These are phyloP conservation scores for Tanacetum coccineum DNA, from an alignment of 129 eudicot species.

Conservation along the genomic window DNA sequence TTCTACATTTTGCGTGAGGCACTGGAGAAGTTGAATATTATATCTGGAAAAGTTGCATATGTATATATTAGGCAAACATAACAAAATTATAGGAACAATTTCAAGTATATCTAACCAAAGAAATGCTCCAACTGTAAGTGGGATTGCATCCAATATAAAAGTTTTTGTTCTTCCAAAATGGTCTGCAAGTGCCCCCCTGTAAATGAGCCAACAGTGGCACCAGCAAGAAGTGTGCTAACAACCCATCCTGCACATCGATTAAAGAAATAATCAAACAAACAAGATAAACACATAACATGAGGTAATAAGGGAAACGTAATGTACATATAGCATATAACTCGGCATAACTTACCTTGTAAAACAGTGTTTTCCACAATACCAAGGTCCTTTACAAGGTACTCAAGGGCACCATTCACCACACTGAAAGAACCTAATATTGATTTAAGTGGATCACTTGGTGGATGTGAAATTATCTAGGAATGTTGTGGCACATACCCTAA, in stretches of 20 bases:
- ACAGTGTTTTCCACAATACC: conserved; percentile 77
- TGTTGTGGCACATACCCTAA: conserved; percentile 52
- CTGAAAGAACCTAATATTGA: conserved; percentile 37
- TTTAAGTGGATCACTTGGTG: not conserved
- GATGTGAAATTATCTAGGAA: not conserved
- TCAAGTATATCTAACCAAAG: no score
- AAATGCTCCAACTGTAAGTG: no score
- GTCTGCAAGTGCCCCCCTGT: conserved; percentile 97
- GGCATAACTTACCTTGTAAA: conserved; percentile 58
- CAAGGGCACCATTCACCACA: conserved; percentile 95
- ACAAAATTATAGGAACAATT: no score
- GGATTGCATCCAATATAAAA: no score
- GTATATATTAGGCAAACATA: no score
- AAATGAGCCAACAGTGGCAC: conserved; percentile 93
- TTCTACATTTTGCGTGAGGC: no score
- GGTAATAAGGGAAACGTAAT: not conserved
- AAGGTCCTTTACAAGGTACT: conserved; percentile 84
- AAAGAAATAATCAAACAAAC: not conserved
- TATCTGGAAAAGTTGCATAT: no score
- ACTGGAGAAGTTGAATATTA: no score
- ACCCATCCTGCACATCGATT: conserved; percentile 62
- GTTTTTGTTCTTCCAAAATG: conserved; percentile 84
- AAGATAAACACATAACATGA: not conserved
- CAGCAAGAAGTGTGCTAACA: conserved; percentile 93
- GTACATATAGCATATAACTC: not conserved